phyloP scores from a whole-genome alignment of 306 rosid species.

The Parietaria judaica region DNA sequence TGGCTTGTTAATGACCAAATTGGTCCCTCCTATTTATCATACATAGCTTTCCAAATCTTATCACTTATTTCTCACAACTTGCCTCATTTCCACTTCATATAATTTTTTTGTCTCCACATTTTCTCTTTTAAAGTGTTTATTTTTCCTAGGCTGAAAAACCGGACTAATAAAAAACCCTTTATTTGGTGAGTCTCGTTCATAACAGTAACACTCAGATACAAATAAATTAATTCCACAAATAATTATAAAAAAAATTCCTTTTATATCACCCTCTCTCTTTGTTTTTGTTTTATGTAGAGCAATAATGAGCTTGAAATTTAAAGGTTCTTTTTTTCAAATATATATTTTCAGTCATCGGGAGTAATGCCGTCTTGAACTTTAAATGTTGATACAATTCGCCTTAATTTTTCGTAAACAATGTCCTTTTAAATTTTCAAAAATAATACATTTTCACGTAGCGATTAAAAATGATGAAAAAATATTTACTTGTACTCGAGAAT shows the following conservation, averaged over 20 bases:
- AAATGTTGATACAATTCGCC: too few species aligned
- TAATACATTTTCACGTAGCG: too few species aligned
- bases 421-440: too few species aligned
- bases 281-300: slow-evolving; percentile 37
- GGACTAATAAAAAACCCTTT: slow-evolving; percentile 1
- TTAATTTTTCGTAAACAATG: too few species aligned
- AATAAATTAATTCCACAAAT: neutral
- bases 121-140: slow-evolving; percentile 10
- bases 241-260: neutral
- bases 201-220: slow-evolving; percentile 6
- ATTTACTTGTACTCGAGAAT: too few species aligned
- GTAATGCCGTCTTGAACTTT: too few species aligned
- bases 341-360: too few species aligned
- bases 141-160: slow-evolving; percentile 17
- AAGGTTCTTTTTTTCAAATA: too few species aligned
- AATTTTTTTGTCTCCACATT: slow-evolving; percentile 10
- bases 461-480: too few species aligned
- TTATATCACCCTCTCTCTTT: slow-evolving; percentile 1
- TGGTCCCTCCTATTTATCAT: slow-evolving; percentile 18
- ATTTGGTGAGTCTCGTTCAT: neutral
- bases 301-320: too few species aligned
- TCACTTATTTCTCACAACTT: slow-evolving; percentile 19
- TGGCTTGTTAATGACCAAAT: slow-evolving; percentile 9
- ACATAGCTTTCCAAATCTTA: neutral
- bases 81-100: slow-evolving; percentile 29